phyloP scores from a whole-genome alignment of 169 alveolate species.

The Cryptosporidium parvum region DNA sequence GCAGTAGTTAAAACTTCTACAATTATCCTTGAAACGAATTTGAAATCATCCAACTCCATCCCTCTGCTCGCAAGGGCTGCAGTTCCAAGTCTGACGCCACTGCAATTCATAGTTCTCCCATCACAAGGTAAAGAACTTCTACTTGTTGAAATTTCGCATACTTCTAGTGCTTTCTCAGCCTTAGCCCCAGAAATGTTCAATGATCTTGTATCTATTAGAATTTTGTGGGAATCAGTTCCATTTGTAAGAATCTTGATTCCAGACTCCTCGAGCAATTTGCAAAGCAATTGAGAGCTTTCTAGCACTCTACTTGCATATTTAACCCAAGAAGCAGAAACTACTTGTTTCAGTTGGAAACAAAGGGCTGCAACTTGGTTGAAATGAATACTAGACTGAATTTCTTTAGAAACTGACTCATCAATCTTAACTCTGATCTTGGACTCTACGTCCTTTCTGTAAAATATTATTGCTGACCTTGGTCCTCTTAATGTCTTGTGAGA shows the following conservation, averaged over 20 bases:
- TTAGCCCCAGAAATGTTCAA: constrained; percentile 82
- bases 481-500: constrained; percentile 97
- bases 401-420: constrained; percentile 82
- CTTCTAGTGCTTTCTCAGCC: constrained; percentile 82
- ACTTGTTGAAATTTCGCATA: constrained; percentile 81
- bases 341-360: constrained; percentile 45
- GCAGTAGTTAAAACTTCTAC: constrained; percentile 73
- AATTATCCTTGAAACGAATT: constrained; percentile 80
- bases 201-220: constrained; percentile 77
- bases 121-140: constrained; percentile 88
- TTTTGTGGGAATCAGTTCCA: constrained; percentile 86
- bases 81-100: constrained; percentile 88
- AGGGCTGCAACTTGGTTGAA: constrained; percentile 66
- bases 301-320: constrained; percentile 79
- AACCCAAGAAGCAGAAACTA: constrained; percentile 33
- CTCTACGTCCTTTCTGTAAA: constrained; percentile 87
- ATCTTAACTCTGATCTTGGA: constrained; percentile 60
- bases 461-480: constrained; percentile 96
- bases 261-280: constrained; percentile 61
- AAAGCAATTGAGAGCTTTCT: constrained; percentile 72
- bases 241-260: constrained; percentile 80
- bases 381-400: constrained; percentile 78
- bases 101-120: constrained; percentile 82
- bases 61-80: constrained; percentile 89
- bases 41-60: constrained; percentile 80